Conservation (phyloP, 148 eudicot genomes). For the Silene latifolia region DNA sequence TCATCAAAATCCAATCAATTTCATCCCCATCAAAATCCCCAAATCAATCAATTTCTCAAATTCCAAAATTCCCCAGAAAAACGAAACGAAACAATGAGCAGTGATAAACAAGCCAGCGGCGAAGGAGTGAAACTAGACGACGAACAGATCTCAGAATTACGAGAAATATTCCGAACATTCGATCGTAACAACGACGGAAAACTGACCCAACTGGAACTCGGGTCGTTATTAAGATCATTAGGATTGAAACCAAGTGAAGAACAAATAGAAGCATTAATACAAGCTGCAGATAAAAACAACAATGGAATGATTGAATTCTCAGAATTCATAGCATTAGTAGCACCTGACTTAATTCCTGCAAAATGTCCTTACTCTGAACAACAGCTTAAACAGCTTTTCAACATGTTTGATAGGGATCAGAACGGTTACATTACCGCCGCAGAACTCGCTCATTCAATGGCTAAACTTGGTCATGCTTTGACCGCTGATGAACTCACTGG, state of each 20-base stretch:
- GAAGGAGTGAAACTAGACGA: constrained; percentile 39
- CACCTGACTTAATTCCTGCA: constrained; percentile 48
- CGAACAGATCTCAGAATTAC: constrained; percentile 43
- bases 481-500: constrained; percentile 48
- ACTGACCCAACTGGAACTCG: constrained; percentile 41
- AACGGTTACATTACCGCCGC: constrained; percentile 45
- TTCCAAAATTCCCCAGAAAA: neutral
- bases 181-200: constrained; percentile 48
- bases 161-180: constrained; percentile 42
- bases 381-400: constrained; percentile 33
- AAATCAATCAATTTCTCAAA: neutral
- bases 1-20: neutral
- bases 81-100: constrained; percentile 17
- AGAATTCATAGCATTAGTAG: constrained; percentile 40
- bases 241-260: constrained; percentile 44
- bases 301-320: constrained; percentile 50
- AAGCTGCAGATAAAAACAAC: constrained; percentile 45
- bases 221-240: constrained; percentile 38
- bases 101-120: constrained; percentile 16
- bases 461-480: constrained; percentile 44
- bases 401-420: constrained; percentile 43
- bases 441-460: constrained; percentile 49
- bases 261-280: constrained; percentile 38
- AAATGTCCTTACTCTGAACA: constrained; percentile 45
- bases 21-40: neutral